phyloP scores from a whole-genome alignment of 257 asterid genomes.

The Schizonepeta tenuifolia region DNA sequence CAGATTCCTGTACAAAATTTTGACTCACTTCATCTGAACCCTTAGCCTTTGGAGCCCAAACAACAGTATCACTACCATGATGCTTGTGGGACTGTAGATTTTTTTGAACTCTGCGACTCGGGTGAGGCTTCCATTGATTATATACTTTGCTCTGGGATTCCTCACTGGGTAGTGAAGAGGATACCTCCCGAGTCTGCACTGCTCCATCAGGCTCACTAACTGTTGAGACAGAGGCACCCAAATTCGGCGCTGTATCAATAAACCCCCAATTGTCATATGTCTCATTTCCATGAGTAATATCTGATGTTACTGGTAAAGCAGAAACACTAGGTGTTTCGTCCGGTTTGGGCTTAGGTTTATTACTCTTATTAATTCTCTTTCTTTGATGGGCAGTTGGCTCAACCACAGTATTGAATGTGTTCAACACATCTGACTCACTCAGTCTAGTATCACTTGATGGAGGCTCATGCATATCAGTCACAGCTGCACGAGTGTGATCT shows the following conservation, averaged over 20 bases:
- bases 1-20: conserved; percentile 44
- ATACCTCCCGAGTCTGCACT: conserved; percentile 44
- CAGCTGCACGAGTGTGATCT: conserved; percentile 38
- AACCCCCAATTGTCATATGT: conserved; percentile 43
- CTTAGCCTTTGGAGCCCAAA: conserved; percentile 93
- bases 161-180: conserved; percentile 50
- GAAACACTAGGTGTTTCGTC: conserved; percentile 46
- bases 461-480: conserved; percentile 38
- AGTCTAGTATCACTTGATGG: conserved; percentile 43
- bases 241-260: conserved; percentile 44
- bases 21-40: conserved; percentile 51
- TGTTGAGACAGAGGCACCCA: conserved; percentile 43
- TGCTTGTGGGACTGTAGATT: conserved; percentile 66
- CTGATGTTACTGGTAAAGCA: conserved; percentile 40
- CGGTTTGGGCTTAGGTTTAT: conserved; percentile 61
- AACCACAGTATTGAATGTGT: conserved; percentile 36
- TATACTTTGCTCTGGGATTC: conserved; percentile 55
- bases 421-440: conserved; percentile 43
- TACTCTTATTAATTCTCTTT: conserved; percentile 56
- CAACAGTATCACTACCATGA: conserved; percentile 62
- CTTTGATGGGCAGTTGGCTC: conserved; percentile 58
- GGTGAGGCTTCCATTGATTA: conserved; percentile 66
- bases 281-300: conserved; percentile 38
- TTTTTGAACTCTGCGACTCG: conserved; percentile 60
- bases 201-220: conserved; percentile 41